Evolutionary conservation across 257 asterid species (phyloP), one percentile per base, ranked within the genome.

Genomic region (Solanum virginianum): DNA sequence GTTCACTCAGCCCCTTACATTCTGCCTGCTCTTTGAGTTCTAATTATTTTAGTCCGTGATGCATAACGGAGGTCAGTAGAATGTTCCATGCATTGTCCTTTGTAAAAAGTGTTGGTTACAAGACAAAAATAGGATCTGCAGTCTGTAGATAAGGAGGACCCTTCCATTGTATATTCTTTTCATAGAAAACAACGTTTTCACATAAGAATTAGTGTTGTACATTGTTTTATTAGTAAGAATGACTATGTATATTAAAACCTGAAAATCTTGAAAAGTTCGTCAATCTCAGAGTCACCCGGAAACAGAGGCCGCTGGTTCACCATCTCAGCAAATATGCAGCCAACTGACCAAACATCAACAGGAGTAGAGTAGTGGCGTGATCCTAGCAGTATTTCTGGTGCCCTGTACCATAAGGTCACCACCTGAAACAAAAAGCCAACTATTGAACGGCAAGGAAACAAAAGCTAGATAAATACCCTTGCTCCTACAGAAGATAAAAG

Each of bases 281-380:
- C 99, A 66, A 94, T 96, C 89, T 94, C 99, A 53, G 99, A 96
- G 94, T 94, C 97, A 56, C 99, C 99, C 15, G 98, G 98, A 90
- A 96, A 96, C 87, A 96, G 56, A 53, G 99, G 92, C 29, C 63
- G 88, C 87, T 90, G 93, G 89, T 86, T 96, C 88, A 94, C 97
- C 99, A 96, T 96, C 93, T 96, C 99, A 29, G 99, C 98, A 91
- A 94, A 94, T 90, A 96, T 96, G 88, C 99, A 96, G 39, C 99
- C 99, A 86, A 96, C 92, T 43, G 99, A 96, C 99, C 99, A 96
- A 81, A 96, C 90, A 85, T 96, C 99, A 86, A 94, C 99, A 3
- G 99, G 98, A 82, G 98, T 96, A 71, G 98, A 93, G 90, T 96
- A 96, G 92, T 94, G 96, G 41, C 93, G 96, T 29, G 97, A 93